Evolutionary conservation across 441 rosid genomes (phyloP), one percentile per base, ranked within the genome.

Genomic region (Macaranga tanarius): DNA sequence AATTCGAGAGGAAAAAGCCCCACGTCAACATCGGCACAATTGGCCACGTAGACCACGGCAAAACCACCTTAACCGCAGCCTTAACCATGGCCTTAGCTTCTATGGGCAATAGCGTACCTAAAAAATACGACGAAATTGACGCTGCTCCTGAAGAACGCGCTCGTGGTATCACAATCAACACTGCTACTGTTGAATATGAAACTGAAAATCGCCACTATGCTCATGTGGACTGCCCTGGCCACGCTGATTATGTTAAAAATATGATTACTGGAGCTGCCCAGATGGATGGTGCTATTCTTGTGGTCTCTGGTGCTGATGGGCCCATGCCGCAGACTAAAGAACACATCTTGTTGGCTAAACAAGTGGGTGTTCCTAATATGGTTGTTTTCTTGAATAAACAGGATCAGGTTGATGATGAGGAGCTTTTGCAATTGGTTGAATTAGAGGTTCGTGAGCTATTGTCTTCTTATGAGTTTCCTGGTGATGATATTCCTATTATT

Each of bases 61-160:
- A 95, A 78, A 95, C 99, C 23, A 95, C 99, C 26, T 81, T 95
- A 59, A 95, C 98, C 17, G 98, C 97, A 3, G 97, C 98, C 58
- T 87, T 92, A 38, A 95, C 98, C 80, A 95, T 95, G 99, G 99
- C 99, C 47, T 73, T 91, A 22, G 98, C 98, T 59, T 61, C 91
- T 62, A 58, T 84, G 69, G 97, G 99, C 2, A 81, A 76, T 81
- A 81, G 90, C 58, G 88, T 92, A 16, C 96, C 95, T 1, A 92
- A 95, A 60, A 95, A 92, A 77, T 93, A 93, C 85, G 96, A 93
- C 69, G 98, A 95, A 76, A 95, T 95, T 60, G 99, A 95, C 54
- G 97, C 99, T n/a, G 98, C 99, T 26, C 99, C 98, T 0, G 98
- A 95, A 69, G 98, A 95, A 72, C 84, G 96, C 45, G 99, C 99